Evolutionary conservation across 2,329 filamentous ascomycete species (phyloP), one percentile per base, ranked within the genome.

Genomic region (Davidsoniella neocaledoniae): DNA sequence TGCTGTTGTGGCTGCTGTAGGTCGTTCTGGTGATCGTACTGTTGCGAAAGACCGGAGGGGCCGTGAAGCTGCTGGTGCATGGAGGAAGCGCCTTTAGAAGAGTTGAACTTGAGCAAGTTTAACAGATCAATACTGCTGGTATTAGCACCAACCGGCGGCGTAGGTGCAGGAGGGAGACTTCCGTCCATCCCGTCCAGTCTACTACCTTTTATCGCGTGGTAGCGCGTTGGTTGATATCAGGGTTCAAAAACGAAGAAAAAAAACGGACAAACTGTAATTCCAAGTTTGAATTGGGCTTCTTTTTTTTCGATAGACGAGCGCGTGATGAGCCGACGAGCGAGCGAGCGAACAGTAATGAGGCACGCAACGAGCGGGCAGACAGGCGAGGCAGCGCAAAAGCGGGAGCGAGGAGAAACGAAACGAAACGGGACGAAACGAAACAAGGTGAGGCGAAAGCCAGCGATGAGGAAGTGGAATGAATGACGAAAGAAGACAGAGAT

Each of bases 61-160:
- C 52, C 52, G 26, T 51, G 52, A 10, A 53, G 26, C 54, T 62
- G 55, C 54, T 65, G 66, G 16, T 58, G 53, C 43, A 60, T 58
- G 49, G 56, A 57, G 49, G 56, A 58, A 43, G 55, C 53, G 29
- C 60, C 56, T 45, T 63, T 63, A 43, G 67, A 23, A n/a, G 25
- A 65, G 55, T 70, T 76, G 57, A 77, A 78, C 66, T 79, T 79
- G 60, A 80, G 69, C 50, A 79, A 66, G 56, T 74, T 78, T 59
- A 80, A 64, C 57, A 80, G 60, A 56, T 72, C 75, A 51, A 70
- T 66, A 54, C 50, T 55, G 21, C 50, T 54, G 25, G 57, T 63
- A 33, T 16, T 21, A 25, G 43, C 45, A 53, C 64, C 66, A 56
- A 65, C 62, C 47, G 67, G 67, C 54, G 67, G 67, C 58, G 69